Evolutionary conservation across 2,329 filamentous ascomycete species (phyloP).

Genomic region (Simplicillium sp.): DNA sequence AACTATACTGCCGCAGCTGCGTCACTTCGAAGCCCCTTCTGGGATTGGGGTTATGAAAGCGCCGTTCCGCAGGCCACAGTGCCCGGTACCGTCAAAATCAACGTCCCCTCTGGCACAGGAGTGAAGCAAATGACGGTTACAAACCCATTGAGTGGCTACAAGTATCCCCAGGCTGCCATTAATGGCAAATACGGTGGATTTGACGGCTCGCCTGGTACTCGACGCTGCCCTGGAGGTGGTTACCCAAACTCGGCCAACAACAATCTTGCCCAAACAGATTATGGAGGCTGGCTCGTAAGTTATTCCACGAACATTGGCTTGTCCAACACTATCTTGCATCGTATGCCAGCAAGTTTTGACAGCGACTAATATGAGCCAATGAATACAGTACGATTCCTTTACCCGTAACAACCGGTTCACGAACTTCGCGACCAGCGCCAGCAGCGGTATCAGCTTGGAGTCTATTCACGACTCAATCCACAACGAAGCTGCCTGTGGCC

Average conservation of each 20-base stretch:
- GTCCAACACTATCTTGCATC: neutral
- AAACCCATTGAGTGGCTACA: constrained; percentile 39
- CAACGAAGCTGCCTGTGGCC: constrained; percentile 14
- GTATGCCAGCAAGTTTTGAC: too few relatives aligned
- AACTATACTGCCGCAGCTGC: constrained; percentile 27
- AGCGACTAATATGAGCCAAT: constrained; percentile 13
- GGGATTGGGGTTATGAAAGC: constrained; percentile 33
- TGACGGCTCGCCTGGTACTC: constrained; percentile 10
- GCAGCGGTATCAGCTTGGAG: constrained; percentile 20
- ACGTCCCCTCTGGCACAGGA: constrained; percentile 4
- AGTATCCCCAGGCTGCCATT: constrained; percentile 25
- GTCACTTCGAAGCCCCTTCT: constrained; percentile 30
- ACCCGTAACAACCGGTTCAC: constrained; percentile 14
- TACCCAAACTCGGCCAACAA: constrained; percentile 20
- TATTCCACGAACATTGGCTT: neutral
- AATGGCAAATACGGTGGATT: constrained; percentile 20
- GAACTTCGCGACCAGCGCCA: constrained; percentile 11
- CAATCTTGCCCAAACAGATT: constrained; percentile 12
- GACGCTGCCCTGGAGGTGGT: constrained; percentile 13
- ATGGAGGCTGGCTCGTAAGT: constrained; percentile 25
- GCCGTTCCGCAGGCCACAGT: constrained; percentile 23
- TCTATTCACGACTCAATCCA: constrained; percentile 20
- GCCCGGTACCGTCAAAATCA: constrained; percentile 2
- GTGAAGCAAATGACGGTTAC: constrained; percentile 15
- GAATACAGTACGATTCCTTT: constrained; percentile 18